Evolutionary conservation across 108 stramenopile species (phyloP).

Genomic region (Skeletonema tropicum): DNA sequence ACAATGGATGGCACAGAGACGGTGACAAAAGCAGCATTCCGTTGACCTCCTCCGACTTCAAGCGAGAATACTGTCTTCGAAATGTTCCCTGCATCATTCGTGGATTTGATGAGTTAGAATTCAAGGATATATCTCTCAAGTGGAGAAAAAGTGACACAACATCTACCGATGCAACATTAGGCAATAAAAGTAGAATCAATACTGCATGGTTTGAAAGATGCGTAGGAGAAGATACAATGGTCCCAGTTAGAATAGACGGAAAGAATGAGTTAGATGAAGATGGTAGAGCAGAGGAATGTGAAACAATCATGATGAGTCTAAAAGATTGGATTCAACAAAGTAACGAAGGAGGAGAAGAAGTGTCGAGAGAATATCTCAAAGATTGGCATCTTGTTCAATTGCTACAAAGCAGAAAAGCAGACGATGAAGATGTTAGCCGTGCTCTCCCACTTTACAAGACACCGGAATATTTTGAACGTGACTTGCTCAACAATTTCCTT

Average conservation of each 20-base stretch:
- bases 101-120: constrained; percentile 40
- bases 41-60: constrained; percentile 37
- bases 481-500: constrained; percentile 68
- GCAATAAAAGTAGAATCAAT: constrained; percentile 27
- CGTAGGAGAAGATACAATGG: constrained; percentile 55
- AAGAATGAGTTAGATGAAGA: constrained; percentile 53
- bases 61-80: constrained; percentile 34
- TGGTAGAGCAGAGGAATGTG: constrained; percentile 76
- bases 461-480: constrained; percentile 55
- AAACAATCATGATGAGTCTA: constrained; percentile 52
- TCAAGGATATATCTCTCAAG: constrained; percentile 19
- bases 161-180: not conserved
- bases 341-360: not conserved
- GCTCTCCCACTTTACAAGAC: constrained; percentile 50
- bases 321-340: constrained; percentile 54
- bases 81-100: constrained; percentile 57
- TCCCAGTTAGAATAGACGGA: constrained; percentile 60
- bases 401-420: constrained; percentile 15
- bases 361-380: constrained; percentile 62
- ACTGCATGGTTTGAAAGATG: constrained; percentile 63
- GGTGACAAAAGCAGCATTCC: not conserved
- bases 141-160: constrained; percentile 7
- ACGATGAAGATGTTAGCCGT: not conserved
- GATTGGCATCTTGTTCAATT: constrained; percentile 78
- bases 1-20: constrained; percentile 3